Percentiles rank a stretch among this genome's conserved stretches.
phyloP scores from a whole-genome alignment of 495 filamentous ascomycete genomes.

The Immersiella caudata region DNA sequence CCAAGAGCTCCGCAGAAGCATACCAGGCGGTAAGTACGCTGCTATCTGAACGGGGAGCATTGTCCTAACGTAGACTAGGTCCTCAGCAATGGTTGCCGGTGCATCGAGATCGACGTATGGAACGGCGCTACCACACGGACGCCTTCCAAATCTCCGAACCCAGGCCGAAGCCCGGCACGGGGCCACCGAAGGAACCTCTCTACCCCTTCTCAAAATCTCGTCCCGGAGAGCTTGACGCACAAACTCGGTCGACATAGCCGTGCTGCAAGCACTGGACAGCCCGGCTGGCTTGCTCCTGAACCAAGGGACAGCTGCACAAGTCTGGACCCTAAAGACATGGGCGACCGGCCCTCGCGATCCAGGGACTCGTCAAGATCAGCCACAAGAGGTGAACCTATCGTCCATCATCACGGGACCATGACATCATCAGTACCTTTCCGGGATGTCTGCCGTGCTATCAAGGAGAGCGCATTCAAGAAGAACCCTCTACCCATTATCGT shows the following conservation, averaged over 20 bases:
- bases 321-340: conserved; percentile 34
- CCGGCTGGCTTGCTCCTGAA: conserved; percentile 9
- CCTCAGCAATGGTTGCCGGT: conserved; percentile 77
- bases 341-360: conserved; percentile 26
- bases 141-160: conserved; percentile 32
- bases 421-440: conserved; percentile 86
- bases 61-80: conserved; percentile 33
- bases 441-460: conserved; percentile 78
- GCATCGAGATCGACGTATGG: conserved; percentile 96
- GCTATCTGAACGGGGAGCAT: not conserved
- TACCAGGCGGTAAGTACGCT: conserved; percentile 66
- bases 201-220: conserved; percentile 39
- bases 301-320: conserved; percentile 29
- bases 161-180: conserved; percentile 10
- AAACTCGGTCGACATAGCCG: conserved; percentile 36
- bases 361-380: conserved; percentile 35
- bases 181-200: conserved; percentile 44
- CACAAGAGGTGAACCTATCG: conserved; percentile 30
- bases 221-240: conserved; percentile 35
- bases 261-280: conserved; percentile 39
- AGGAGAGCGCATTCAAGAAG: conserved; percentile 74
- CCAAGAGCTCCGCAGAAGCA: conserved; percentile 74
- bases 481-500: conserved; percentile 80
- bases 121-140: conserved; percentile 57
- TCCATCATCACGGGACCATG: conserved; percentile 65